Conservation (phyloP, 768 basidiomycete species). For the Suillus subalutaceus region DNA sequence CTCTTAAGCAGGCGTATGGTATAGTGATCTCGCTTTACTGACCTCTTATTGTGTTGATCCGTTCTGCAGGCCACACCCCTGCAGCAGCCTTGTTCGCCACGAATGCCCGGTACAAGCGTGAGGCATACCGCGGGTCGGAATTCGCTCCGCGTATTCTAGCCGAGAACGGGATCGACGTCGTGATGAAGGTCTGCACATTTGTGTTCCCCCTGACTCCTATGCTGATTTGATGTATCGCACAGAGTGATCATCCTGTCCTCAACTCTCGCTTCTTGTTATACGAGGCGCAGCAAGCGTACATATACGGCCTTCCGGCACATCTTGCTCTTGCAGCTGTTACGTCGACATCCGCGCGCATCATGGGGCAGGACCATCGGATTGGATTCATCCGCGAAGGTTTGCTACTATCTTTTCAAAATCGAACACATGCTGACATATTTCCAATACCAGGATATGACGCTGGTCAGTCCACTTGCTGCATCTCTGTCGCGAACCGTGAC, state of each 20-base stretch:
- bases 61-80: conserved; percentile 52
- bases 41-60: not conserved
- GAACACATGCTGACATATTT: conserved; percentile 3
- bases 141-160: conserved; percentile 64
- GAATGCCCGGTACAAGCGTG: conserved; percentile 66
- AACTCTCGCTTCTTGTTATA: conserved; percentile 59
- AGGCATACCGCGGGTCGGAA: conserved; percentile 66
- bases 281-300: conserved; percentile 68
- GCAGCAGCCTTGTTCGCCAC: conserved; percentile 82
- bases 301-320: conserved; percentile 67
- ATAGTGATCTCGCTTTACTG: conserved; percentile 6
- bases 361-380: conserved; percentile 77
- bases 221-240: conserved; percentile 18
- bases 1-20: conserved; percentile 72
- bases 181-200: conserved; percentile 55
- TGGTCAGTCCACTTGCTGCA: conserved; percentile 37
- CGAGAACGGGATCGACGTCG: conserved; percentile 57
- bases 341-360: conserved; percentile 65
- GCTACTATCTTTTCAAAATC: conserved; percentile 7
- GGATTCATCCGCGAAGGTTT: conserved; percentile 61
- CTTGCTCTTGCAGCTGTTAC: conserved; percentile 74
- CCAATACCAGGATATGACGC: conserved; percentile 63
- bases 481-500: conserved; percentile 12
- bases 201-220: conserved; percentile 19
- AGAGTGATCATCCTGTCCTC: conserved; percentile 57